Evolutionary conservation across 768 basidiomycete genomes (phyloP).

Genomic region (Russula dissimulans): DNA sequence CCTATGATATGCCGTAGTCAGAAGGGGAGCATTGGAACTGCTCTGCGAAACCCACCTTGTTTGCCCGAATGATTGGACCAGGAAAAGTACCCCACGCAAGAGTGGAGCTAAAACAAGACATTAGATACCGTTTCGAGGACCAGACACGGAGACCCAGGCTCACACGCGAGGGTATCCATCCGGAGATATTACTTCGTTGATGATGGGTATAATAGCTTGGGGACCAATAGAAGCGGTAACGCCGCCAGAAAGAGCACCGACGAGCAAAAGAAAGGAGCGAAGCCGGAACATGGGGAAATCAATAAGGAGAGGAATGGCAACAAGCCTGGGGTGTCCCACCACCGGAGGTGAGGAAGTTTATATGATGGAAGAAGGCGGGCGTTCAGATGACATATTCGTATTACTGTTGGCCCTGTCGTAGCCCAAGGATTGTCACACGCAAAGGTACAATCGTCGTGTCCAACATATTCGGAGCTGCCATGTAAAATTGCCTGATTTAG

Average conservation of each 20-base stretch:
- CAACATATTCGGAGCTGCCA: neutral
- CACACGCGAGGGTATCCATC: constrained; percentile 22
- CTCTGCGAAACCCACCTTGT: neutral
- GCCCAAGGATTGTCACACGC: neutral
- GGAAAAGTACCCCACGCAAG: neutral
- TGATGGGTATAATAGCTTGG: constrained; percentile 17
- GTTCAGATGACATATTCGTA: neutral
- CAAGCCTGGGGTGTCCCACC: neutral
- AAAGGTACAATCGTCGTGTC: neutral
- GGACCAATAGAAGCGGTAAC: constrained; percentile 20
- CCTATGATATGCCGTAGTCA: neutral
- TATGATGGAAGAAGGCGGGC: neutral
- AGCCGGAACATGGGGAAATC: neutral
- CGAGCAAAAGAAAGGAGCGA: neutral
- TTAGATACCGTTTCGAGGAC: neutral
- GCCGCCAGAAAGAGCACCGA: constrained; percentile 1
- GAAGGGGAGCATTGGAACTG: no score
- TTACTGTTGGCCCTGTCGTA: neutral
- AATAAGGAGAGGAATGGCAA: neutral
- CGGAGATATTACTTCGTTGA: constrained; percentile 18
- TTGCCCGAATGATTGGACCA: constrained; percentile 3
- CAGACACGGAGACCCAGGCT: neutral
- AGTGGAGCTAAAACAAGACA: neutral
- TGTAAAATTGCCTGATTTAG: neutral
- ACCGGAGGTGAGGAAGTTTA: neutral